Evolutionary conservation across 345 rosid species (phyloP).

Genomic region (Linum lewisii): DNA sequence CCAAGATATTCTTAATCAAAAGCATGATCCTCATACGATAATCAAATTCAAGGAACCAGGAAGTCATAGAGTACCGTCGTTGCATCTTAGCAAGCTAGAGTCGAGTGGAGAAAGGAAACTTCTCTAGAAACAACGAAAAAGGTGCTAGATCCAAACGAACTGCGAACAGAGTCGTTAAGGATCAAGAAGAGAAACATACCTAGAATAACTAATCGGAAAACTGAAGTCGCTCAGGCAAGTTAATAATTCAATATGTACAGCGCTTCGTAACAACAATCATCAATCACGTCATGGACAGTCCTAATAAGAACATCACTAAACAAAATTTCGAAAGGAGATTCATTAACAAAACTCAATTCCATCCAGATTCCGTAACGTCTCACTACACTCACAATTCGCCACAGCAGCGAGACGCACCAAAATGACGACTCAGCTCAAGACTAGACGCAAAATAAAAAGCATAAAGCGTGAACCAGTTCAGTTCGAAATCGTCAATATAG

Average conservation of each 20-base stretch:
- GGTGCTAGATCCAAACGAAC: too few species aligned
- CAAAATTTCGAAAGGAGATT: not conserved
- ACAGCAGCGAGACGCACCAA: not conserved
- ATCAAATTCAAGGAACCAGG: not conserved
- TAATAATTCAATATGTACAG: too few species aligned
- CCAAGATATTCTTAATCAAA: not conserved
- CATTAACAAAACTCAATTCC: not conserved
- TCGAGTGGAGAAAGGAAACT: too few species aligned
- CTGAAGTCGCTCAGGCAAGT: too few species aligned
- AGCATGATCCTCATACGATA: not conserved
- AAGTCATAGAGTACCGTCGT: not conserved
- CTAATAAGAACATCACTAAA: too few species aligned
- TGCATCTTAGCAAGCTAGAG: too few species aligned
- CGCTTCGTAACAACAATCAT: too few species aligned
- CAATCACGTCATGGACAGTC: too few species aligned
- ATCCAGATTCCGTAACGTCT: not conserved
- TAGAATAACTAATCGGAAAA: too few species aligned
- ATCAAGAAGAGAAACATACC: too few species aligned
- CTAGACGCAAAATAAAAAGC: not conserved
- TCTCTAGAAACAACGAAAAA: too few species aligned
- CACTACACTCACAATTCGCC: not conserved
- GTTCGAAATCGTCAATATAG: not conserved
- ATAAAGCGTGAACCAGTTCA: not conserved
- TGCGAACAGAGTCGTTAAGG: too few species aligned
- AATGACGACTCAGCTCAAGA: not conserved